A percentile compares a stretch with the other conserved stretches of the same genome.
Conservation (phyloP, 768 basidiomycete genomes). For the Psilocybe azurescens region DNA sequence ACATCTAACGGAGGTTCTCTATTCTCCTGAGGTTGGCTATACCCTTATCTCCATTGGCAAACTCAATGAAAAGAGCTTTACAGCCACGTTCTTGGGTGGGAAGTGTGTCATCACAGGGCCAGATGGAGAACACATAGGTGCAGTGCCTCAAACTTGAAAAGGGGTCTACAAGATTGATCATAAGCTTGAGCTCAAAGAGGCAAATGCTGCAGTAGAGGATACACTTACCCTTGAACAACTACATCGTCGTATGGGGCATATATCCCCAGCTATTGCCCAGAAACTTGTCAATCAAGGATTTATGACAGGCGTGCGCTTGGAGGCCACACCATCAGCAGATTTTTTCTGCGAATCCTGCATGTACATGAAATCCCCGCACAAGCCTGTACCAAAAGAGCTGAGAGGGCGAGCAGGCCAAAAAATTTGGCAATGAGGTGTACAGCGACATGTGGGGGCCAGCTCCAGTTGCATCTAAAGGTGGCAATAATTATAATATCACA, state of each 20-base stretch:
- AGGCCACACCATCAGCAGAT: constrained; percentile 5
- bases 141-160: constrained; percentile 25
- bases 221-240: constrained; percentile 30
- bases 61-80: constrained; percentile 35
- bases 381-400: constrained; percentile 32
- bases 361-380: constrained; percentile 43
- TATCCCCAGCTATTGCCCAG: constrained; percentile 24
- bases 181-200: constrained; percentile 17
- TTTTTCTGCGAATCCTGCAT: constrained; percentile 45
- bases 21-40: constrained; percentile 42
- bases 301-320: constrained; percentile 22
- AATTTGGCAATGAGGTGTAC: constrained; percentile 33
- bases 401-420: constrained; percentile 4
- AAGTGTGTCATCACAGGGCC: constrained; percentile 28
- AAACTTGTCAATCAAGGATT: constrained; percentile 28
- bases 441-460: constrained; percentile 51
- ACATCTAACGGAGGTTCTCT: constrained; percentile 37
- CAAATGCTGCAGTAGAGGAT: constrained; percentile 25
- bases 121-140: constrained; percentile 23
- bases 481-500: constrained; percentile 32
- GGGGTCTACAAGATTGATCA: constrained; percentile 32
- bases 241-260: constrained; percentile 36
- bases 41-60: constrained; percentile 40
- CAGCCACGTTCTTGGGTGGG: constrained; percentile 30
- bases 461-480: constrained; percentile 17